Conservation (phyloP, 768 basidiomycete genomes). For the Rhodosporidiobolus sp. region DNA sequence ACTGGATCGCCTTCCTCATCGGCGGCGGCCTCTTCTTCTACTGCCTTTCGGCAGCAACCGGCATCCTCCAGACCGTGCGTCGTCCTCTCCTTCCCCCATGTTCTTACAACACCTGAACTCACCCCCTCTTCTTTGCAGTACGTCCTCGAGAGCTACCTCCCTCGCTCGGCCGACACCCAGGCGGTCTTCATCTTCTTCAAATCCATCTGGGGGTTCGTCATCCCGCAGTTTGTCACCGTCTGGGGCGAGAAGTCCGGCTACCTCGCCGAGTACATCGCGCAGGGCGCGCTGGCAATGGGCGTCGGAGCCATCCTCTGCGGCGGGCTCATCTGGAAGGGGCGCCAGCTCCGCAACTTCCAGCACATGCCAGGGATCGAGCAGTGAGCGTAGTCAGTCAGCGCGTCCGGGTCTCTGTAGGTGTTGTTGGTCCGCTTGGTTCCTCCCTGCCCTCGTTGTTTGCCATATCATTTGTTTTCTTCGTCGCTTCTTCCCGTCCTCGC, state of each 20-base stretch:
- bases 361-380: conserved; percentile 43
- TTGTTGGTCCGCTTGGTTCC: no score
- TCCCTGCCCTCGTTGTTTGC: no score
- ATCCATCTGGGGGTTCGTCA: conserved; percentile 43
- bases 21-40: conserved; percentile 41
- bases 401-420: no score
- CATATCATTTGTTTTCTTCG: no score
- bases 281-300: conserved; percentile 39
- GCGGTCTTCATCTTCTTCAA: conserved; percentile 44
- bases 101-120: neutral
- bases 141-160: conserved; percentile 42
- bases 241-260: conserved; percentile 31
- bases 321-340: conserved; percentile 37
- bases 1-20: conserved; percentile 42
- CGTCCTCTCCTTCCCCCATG: neutral
- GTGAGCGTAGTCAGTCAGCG: no score
- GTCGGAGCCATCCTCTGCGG: conserved; percentile 31
- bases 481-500: no score
- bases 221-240: conserved; percentile 32
- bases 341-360: conserved; percentile 35
- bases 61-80: conserved; percentile 38
- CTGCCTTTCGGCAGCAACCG: conserved; percentile 41
- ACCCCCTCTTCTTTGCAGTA: conserved; percentile 27
- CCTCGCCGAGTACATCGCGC: conserved; percentile 29
- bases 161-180: conserved; percentile 40